Evolutionary conservation across 805 yeast species (phyloP), one percentile per base, ranked within the genome.

Genomic region (Diddensiella caesifluorescens): DNA sequence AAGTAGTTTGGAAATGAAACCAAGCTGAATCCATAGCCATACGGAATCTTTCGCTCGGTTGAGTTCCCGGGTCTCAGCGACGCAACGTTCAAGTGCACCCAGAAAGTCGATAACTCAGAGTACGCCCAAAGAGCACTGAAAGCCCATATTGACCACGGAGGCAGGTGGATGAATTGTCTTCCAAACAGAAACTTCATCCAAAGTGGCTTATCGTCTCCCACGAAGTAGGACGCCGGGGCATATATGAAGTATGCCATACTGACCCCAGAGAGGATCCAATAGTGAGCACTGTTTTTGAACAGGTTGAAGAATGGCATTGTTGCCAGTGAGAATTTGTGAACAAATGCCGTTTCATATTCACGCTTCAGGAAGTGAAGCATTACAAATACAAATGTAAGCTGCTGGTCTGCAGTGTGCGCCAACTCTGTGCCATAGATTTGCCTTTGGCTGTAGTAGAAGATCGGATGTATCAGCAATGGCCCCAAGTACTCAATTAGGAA

Each of bases 1-100:
- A 87, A 82, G 63, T 92, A 92, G 68, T 92, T 92, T 51, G 98
- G 98, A 62, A 87, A 83, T n/a, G 92, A 79, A 26, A 89, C 84
- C 44, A 70, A 63, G 46, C 76, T 71, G 59, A 92, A 92, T 6
- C 90, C 83, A 53, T 85, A 94, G 15, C 95, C 96, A 47, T 71
- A 70, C 18, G 97, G 94, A 53, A 83, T 80, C 37, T 68, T 73
- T 50, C 81, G 81, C 45, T 73, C 79, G 44, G 71, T 77, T 38
- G 76, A 67, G 32, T 76, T 77, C 31, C 67, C 71, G 3, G 71
- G 55, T 54, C 92, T 72, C 50, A 84, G 65, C 22, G 59, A 49
- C 5, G 73, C 55, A 35, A 92, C 74, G 42, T 75, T 78, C 43
- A 73, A 55, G 62, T 92, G 98, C 21, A 85, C 74, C 40, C 74